Conservation (phyloP, 2,329 filamentous ascomycete genomes). For the Hypomyces perniciosus region DNA sequence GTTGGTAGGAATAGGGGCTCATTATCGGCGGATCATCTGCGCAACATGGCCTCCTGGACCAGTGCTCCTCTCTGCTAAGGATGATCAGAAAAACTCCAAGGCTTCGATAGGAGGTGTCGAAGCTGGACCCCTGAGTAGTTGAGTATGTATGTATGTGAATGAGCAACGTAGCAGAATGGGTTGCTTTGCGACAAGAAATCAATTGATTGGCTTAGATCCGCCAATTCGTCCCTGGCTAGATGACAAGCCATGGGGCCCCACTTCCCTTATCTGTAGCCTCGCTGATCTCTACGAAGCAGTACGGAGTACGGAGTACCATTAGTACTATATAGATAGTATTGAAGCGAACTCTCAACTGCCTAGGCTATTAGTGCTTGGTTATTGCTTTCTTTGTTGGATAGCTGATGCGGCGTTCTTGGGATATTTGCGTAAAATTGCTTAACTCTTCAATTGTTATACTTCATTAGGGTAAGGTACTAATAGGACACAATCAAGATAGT, state of each 20-base stretch:
- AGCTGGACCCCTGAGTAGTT: background rate
- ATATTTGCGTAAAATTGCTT: too few relatives aligned
- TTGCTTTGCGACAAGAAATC: slow-evolving; percentile 1
- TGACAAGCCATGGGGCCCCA: slow-evolving; percentile 8
- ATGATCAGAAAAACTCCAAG: background rate
- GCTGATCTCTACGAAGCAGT: background rate
- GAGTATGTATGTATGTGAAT: background rate
- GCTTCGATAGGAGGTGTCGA: background rate
- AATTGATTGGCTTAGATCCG: slow-evolving; percentile 10
- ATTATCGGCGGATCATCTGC: slow-evolving; percentile 11
- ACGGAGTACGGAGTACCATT: too few relatives aligned
- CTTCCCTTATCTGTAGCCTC: background rate
- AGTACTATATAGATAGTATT: background rate
- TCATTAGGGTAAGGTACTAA: too few relatives aligned
- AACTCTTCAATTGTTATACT: too few relatives aligned
- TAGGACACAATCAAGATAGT: too few relatives aligned
- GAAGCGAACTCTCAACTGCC: background rate
- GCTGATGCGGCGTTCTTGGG: too few relatives aligned
- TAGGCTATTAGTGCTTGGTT: too few relatives aligned
- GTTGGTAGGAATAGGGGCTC: slow-evolving; percentile 5
- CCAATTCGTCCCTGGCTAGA: slow-evolving; percentile 7
- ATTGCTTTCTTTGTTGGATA: too few relatives aligned
- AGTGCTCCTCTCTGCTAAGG: background rate
- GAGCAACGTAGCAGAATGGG: slow-evolving; percentile 7
- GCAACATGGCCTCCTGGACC: slow-evolving; percentile 10